Conservation (phyloP, 78 protist species). For the Dictyostelium intermedium region DNA sequence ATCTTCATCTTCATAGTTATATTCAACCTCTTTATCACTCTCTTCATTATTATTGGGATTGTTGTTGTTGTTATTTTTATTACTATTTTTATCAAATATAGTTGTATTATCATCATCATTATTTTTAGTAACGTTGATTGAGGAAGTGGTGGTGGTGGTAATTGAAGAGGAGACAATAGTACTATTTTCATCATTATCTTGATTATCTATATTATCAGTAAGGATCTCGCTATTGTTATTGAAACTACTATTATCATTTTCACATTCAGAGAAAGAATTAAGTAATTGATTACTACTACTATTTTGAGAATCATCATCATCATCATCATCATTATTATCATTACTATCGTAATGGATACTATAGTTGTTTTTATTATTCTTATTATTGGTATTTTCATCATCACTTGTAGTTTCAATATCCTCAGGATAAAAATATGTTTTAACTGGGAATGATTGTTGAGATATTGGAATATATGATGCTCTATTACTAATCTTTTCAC, state of each 20-base stretch:
- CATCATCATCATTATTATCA: not conserved
- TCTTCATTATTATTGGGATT: no score
- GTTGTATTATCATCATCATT: not conserved
- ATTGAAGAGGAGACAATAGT: not conserved
- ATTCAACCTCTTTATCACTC: no score
- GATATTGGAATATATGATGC: not conserved
- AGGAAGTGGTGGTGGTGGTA: not conserved
- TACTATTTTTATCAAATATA: not conserved
- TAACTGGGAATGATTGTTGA: not conserved
- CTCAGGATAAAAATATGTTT: not conserved
- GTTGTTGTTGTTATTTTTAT: not conserved
- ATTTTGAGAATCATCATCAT: no score
- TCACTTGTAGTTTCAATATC: not conserved
- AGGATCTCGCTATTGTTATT: not conserved
- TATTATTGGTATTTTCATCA: not conserved
- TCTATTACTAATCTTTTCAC: not conserved
- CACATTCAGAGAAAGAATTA: not conserved
- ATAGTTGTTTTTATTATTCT: not conserved
- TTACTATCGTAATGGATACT: not conserved
- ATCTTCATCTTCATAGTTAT: not conserved
- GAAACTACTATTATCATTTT: not conserved
- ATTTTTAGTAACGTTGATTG: not conserved
- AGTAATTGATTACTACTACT: not conserved
- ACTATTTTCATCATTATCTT: not conserved
- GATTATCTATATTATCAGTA: not conserved